Percentiles rank a stretch among this genome's conserved stretches.
Evolutionary conservation across 192 early-diverging fungal species (phyloP).

Genomic region (Oehlia diaphana): DNA sequence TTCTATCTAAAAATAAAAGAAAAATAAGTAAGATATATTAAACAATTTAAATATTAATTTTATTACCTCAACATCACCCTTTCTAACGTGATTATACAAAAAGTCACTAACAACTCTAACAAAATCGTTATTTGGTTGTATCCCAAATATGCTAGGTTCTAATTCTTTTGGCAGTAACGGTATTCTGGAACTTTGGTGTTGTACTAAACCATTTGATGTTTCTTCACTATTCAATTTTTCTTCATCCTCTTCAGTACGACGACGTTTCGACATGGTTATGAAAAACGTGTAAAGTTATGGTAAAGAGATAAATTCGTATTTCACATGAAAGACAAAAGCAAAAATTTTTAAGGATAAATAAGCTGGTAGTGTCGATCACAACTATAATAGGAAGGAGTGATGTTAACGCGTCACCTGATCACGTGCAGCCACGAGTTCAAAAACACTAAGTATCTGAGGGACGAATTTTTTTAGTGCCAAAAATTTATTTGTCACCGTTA

Average conservation of each 20-base stretch:
- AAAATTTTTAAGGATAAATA: too few relatives aligned
- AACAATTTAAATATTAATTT: background rate
- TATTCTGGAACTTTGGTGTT: background rate
- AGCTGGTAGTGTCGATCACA: too few relatives aligned
- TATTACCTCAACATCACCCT: constrained; percentile 55
- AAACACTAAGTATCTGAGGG: too few relatives aligned
- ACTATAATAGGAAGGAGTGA: too few relatives aligned
- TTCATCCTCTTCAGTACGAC: background rate
- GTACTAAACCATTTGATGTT: background rate
- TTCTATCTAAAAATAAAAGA: constrained; percentile 65
- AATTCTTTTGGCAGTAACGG: constrained; percentile 11
- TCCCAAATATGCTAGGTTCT: constrained; percentile 66
- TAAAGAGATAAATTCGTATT: too few relatives aligned
- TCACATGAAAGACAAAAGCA: too few relatives aligned
- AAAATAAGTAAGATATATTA: background rate
- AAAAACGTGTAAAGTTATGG: too few relatives aligned
- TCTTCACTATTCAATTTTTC: background rate
- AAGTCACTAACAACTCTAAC: constrained; percentile 64
- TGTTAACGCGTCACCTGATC: too few relatives aligned
- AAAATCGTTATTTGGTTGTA: constrained; percentile 62
- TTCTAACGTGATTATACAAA: constrained; percentile 54
- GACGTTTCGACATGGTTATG: background rate
- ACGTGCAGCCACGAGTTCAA: too few relatives aligned
- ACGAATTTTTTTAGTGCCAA: too few relatives aligned
- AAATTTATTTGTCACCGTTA: too few relatives aligned